These are phyloP conservation scores for Lagenidium sp. DNA, from an alignment of 352 stramenopile species.

Conservation along the genomic window DNA sequence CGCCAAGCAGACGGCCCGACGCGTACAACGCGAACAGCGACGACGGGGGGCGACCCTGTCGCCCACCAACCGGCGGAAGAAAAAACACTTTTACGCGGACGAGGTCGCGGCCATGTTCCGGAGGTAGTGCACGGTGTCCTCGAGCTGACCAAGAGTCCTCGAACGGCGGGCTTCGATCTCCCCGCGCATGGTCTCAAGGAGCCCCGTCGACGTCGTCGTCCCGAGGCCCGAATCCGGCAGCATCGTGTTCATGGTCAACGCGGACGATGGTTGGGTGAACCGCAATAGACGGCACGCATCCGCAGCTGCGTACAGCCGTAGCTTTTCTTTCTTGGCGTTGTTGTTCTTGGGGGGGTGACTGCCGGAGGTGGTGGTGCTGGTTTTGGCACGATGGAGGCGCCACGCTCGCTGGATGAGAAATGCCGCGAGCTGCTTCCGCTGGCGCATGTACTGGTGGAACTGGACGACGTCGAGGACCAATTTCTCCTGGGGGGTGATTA, in stretches of 20 bases:
- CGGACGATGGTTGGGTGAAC: conserved; percentile 21
- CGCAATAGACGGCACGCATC: conserved; percentile 37
- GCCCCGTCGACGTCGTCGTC: no score
- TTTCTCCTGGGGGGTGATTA: conserved; percentile 42
- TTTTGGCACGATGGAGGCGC: no score
- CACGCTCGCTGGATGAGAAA: conserved; percentile 44
- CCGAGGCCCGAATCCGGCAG: no score
- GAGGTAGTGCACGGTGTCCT: no score
- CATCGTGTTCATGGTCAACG: no score
- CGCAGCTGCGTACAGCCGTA: conserved; percentile 30
- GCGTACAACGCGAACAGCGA: conserved; percentile 1
- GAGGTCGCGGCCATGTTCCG: conserved; percentile 42
- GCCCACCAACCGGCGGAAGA: conserved; percentile 15
- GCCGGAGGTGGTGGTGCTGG: no score
- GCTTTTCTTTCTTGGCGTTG: conserved; percentile 23
- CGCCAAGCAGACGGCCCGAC: conserved; percentile 3
- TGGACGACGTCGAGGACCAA: conserved; percentile 48
- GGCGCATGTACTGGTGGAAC: conserved; percentile 39
- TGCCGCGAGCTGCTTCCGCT: conserved; percentile 26
- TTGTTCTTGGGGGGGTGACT: no score
- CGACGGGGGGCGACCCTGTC: not conserved
- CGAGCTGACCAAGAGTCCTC: no score
- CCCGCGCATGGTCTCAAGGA: no score
- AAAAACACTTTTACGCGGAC: conserved; percentile 50
- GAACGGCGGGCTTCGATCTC: no score